Evolutionary conservation across 2,329 filamentous ascomycete genomes (phyloP), one percentile per base, ranked within the genome.

Genomic region (Didymella keratinophila): DNA sequence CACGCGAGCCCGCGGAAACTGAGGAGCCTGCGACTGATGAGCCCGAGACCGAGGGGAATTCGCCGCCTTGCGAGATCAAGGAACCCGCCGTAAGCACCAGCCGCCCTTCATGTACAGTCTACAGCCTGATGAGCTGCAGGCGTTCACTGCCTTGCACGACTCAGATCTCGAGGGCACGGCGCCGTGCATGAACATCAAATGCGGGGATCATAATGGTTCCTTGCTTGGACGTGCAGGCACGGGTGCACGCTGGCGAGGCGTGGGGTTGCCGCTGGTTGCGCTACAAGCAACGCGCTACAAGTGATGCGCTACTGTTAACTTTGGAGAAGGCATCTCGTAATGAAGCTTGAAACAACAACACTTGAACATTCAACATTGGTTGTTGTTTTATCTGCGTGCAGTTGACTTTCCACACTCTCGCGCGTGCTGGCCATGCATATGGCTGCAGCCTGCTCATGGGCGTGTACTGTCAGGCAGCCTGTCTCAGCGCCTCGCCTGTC

Each of bases 251-350:
- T 18, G 32, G 32, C 36, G 36, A n/a, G n/a, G 36, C 36, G 36
- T 39, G 36, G 36, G 36, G 36, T 37, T n/a, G 36, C 39, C 53
- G 32, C 32, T 36, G 3, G 16, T 36, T n/a, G 32, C 32, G 32
- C 32, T 34, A 34, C 32, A 34, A 34, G 8, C 16, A 7, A 14
- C 14, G 16, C 14, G 16, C 16, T n/a, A 36, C 32, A 36, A 12
- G 3, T 25, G 23, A 3, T 34, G 32, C 32, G n/a, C 53, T 32
- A 51, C 46, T 7, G 14, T 23, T 16, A 23, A 53, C 34, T 41
- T 39, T 21, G 21, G 46, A 49, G 46, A 46, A 41, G 47, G 14
- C 55, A 52, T 57, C 34, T 43, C 55, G 55, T 57, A 48, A 57
- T 57, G 25, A 36, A 43, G 55, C 55, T 43, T 48, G 42, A 52